These are phyloP conservation scores for Leptodermis oblonga DNA, from an alignment of 257 asterid genomes.

Conservation along the genomic window DNA sequence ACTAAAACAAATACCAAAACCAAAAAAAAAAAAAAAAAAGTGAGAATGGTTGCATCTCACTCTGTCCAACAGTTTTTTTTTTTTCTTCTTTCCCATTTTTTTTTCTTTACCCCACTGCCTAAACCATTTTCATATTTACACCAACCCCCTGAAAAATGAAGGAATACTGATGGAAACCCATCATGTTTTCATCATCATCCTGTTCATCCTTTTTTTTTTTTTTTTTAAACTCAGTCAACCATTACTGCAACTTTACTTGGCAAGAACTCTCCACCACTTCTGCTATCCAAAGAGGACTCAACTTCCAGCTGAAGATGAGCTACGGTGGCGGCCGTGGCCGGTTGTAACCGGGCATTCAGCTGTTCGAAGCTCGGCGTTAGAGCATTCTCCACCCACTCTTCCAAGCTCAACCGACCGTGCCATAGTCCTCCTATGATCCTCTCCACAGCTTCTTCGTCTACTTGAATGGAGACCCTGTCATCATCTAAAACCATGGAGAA, in stretches of 20 bases:
- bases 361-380: conserved; percentile 54
- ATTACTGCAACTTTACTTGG: conserved; percentile 55
- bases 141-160: conserved; percentile 30
- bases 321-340: conserved; percentile 16
- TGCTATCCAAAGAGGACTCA: conserved; percentile 25
- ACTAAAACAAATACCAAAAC: conserved; percentile 29
- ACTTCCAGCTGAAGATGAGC: conserved; percentile 59
- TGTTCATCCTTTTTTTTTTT: too few species aligned
- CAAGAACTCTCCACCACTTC: conserved; percentile 51
- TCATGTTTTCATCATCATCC: background rate
- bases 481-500: conserved; percentile 46
- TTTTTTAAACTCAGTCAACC: conserved; percentile 18
- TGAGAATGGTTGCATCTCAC: conserved; percentile 38
- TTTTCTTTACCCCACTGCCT: conserved; percentile 27
- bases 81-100: conserved; percentile 25
- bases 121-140: conserved; percentile 50
- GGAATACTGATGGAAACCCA: conserved; percentile 14
- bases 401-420: conserved; percentile 56
- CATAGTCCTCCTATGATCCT: conserved; percentile 70
- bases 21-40: conserved; percentile 13
- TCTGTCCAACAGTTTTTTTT: conserved; percentile 24
- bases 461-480: conserved; percentile 41
- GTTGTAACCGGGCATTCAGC: conserved; percentile 36
- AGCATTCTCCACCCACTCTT: conserved; percentile 62
- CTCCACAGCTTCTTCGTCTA: conserved; percentile 62